These are phyloP conservation scores for Moniliella sp. DNA, from an alignment of 1,284 basidiomycete species.

Conservation along the genomic window DNA sequence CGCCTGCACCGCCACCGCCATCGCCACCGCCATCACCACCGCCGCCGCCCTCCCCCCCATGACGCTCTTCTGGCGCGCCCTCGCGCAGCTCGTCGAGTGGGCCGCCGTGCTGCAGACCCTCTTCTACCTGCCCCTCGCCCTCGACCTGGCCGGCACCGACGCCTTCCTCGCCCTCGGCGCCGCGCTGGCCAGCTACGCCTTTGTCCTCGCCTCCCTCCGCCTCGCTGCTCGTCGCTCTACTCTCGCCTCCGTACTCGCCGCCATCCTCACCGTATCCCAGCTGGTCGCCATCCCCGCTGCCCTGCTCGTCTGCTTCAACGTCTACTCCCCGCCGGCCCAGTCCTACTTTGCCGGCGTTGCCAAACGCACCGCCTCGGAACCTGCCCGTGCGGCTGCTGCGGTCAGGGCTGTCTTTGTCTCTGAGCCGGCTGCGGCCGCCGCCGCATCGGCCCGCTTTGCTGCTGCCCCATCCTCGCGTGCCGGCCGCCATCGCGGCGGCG, in stretches of 20 bases:
- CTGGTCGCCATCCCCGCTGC: constrained; percentile 24
- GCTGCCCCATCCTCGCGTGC: too few species aligned
- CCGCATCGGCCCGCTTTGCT: background rate
- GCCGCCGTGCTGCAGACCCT: constrained; percentile 26
- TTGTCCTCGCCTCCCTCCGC: constrained; percentile 20
- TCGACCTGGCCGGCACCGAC: constrained; percentile 29
- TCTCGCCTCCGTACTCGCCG: constrained; percentile 11
- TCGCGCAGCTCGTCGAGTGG: constrained; percentile 15
- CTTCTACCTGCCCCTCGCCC: constrained; percentile 26
- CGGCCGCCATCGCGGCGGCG: too few species aligned
- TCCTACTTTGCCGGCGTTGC: constrained; percentile 5
- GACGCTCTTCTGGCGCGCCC: constrained; percentile 7
- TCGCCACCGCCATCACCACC: too few species aligned
- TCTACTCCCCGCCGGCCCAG: constrained; percentile 19
- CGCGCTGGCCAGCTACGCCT: constrained; percentile 25
- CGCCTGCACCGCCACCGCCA: too few species aligned
- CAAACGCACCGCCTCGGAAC: background rate
- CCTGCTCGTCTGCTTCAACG: constrained; percentile 23
- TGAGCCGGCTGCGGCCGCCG: background rate
- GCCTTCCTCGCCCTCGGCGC: constrained; percentile 29
- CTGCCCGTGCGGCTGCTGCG: background rate
- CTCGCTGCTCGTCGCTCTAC: constrained; percentile 10
- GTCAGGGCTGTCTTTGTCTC: background rate
- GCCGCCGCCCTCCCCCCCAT: constrained; percentile 1
- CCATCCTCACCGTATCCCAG: constrained; percentile 20